phyloP scores from a whole-genome alignment of 768 basidiomycete genomes.

The Phanerochaete sordida region DNA sequence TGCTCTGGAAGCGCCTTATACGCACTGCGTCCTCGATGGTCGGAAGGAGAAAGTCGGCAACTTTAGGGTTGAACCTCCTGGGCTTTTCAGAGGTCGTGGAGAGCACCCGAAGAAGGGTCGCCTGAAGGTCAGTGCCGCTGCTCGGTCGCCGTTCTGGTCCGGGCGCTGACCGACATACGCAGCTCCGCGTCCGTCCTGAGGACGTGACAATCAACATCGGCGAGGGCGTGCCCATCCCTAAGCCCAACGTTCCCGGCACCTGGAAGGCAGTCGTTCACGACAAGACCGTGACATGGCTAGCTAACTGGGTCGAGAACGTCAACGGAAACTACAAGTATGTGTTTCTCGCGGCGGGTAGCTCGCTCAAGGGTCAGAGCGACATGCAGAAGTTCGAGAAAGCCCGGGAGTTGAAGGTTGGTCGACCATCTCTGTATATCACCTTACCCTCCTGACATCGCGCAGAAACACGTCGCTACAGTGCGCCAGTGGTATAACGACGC shows the following conservation, averaged over 20 bases:
- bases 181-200: conserved; percentile 89
- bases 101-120: conserved; percentile 98
- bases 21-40: conserved; percentile 86
- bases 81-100: conserved; percentile 96
- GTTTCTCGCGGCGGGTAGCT: conserved; percentile 95
- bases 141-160: background rate
- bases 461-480: conserved; percentile 91
- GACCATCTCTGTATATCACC: background rate
- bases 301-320: conserved; percentile 98
- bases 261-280: conserved; percentile 92
- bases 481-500: conserved; percentile 85
- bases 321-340: conserved; percentile 97
- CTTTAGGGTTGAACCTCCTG: conserved; percentile 97
- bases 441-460: conserved; percentile 8
- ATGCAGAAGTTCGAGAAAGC: conserved; percentile 98
- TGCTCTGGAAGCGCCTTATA: conserved; percentile 78
- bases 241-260: conserved; percentile 87
- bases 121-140: conserved; percentile 60
- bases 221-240: conserved; percentile 63
- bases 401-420: conserved; percentile 82
- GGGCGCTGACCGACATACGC: background rate
- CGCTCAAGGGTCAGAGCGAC: conserved; percentile 97
- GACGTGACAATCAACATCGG: conserved; percentile 97
- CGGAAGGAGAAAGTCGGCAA: conserved; percentile 98
- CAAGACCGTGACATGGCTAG: conserved; percentile 97